phyloP scores from a whole-genome alignment of 352 stramenopile species.

The Halophytophthora polymorphica region DNA sequence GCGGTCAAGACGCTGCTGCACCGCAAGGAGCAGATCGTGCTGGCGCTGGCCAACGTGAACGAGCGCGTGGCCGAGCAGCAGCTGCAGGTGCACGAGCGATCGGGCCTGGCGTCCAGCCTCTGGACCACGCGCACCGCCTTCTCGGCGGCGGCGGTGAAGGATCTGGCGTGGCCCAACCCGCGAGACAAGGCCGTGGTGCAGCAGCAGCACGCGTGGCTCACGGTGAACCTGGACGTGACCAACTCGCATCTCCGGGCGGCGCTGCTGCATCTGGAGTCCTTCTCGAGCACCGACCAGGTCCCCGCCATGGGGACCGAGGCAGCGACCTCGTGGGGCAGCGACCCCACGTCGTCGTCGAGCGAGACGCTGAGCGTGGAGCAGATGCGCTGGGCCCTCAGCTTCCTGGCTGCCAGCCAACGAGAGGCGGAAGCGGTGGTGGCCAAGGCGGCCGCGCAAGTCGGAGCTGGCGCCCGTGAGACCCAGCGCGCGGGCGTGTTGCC shows the following conservation, averaged over 20 bases:
- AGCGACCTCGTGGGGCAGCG: not conserved
- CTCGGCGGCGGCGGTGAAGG: conserved; percentile 24
- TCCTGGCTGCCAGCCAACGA: conserved; percentile 43
- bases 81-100: conserved; percentile 9
- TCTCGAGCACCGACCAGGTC: conserved; percentile 13
- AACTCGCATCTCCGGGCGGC: conserved; percentile 55
- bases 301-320: conserved; percentile 1
- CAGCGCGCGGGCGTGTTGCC: conserved; percentile 17
- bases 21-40: conserved; percentile 70
- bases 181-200: conserved; percentile 37
- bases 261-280: conserved; percentile 59
- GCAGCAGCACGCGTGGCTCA: conserved; percentile 64
- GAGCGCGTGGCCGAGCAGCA: conserved; percentile 24
- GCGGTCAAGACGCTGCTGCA: conserved; percentile 60
- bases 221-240: conserved; percentile 62
- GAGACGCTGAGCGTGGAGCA: conserved; percentile 42
- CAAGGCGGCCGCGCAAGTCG: conserved; percentile 10
- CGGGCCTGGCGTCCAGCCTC: conserved; percentile 22
- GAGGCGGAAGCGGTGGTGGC: conserved; percentile 31
- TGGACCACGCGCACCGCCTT: conserved; percentile 25
- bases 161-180: conserved; percentile 16
- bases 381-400: conserved; percentile 66
- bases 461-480: not conserved
- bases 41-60: conserved; percentile 47
- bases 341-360: conserved; percentile 8